A percentile compares a stretch with the other conserved stretches of the same genome.
phyloP scores from a whole-genome alignment of 208 protist genomes.

The Trypanosoma grayi region DNA sequence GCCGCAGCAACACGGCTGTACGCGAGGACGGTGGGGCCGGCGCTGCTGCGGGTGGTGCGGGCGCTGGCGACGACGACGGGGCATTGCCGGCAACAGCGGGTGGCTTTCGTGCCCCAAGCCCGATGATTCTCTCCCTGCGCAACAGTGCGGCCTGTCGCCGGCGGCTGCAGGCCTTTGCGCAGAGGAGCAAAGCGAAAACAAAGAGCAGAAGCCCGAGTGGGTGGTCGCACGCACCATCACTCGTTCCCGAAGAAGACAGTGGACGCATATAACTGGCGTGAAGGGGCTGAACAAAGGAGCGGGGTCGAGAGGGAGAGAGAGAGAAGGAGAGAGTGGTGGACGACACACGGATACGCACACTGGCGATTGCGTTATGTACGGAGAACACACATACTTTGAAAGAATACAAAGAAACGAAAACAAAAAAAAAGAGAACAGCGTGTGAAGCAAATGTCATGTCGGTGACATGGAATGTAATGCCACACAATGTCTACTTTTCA shows the following conservation, averaged over 20 bases:
- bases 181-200: constrained; percentile 10
- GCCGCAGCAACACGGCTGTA: background rate
- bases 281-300: background rate
- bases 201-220: background rate
- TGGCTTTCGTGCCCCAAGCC: constrained; percentile 72
- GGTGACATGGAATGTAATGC: no score
- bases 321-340: background rate
- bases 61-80: constrained; percentile 27
- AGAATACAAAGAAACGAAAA: no score
- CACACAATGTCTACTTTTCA: no score
- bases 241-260: constrained; percentile 6
- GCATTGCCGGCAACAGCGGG: constrained; percentile 27
- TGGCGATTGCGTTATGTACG: no score
- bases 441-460: no score
- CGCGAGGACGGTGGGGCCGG: background rate
- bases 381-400: no score
- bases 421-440: no score
- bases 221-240: background rate
- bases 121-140: constrained; percentile 86
- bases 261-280: background rate
- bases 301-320: background rate
- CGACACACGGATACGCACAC: no score
- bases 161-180: constrained; percentile 20
- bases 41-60: background rate
- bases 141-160: constrained; percentile 51